Evolutionary conservation across 192 early-diverging fungal genomes (phyloP).

Genomic region (Backusella tuberculispora): DNA sequence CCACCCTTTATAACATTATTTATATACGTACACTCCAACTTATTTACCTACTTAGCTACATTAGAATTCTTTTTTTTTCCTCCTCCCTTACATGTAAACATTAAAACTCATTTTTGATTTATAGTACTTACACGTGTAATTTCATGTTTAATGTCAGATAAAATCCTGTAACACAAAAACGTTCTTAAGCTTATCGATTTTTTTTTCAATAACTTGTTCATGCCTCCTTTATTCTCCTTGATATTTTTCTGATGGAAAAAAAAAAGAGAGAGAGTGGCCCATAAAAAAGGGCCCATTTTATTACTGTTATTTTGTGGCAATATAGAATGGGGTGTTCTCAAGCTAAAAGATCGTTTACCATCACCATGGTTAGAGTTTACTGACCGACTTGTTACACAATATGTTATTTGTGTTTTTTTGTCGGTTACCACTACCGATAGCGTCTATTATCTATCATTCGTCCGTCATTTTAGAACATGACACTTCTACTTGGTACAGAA

Average conservation of each 20-base stretch:
- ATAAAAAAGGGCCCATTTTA: no score
- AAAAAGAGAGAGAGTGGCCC: no score
- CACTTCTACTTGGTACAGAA: no score
- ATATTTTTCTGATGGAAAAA: neutral
- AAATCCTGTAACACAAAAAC: neutral
- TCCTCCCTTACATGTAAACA: constrained; percentile 14
- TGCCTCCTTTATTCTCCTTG: neutral
- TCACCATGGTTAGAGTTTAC: neutral
- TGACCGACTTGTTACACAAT: neutral
- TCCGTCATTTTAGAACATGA: no score
- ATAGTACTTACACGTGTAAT: constrained; percentile 14
- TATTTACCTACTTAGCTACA: constrained; percentile 8
- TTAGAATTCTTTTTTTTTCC: neutral
- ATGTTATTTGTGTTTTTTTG: neutral
- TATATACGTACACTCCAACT: constrained; percentile 1
- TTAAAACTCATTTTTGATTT: constrained; percentile 17
- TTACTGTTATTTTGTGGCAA: neutral
- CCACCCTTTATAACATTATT: neutral
- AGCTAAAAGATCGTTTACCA: neutral
- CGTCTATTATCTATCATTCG: no score
- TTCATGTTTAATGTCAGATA: constrained; percentile 15
- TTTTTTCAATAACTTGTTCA: neutral
- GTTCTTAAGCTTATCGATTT: neutral
- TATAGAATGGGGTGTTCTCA: neutral
- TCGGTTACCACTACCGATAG: constrained; percentile 9